phyloP scores from a whole-genome alignment of 140 eudicot genomes.

The Bidens hawaiensis region DNA sequence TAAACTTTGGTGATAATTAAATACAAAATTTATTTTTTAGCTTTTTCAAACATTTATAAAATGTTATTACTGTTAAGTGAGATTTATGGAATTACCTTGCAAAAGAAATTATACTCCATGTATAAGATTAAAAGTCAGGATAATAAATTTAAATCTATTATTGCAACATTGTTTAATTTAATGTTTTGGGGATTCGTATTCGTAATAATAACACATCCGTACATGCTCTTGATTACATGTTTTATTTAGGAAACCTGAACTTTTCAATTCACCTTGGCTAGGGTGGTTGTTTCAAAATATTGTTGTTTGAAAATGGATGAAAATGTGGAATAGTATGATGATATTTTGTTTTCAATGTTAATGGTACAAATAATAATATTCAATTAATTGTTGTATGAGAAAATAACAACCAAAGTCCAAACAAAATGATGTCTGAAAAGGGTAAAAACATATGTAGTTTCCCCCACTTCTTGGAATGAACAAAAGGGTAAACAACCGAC shows the following conservation, averaged over 20 bases:
- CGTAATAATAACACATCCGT: no score
- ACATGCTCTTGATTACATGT: no score
- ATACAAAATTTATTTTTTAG: no score
- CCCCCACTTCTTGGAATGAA: slow-evolving; percentile 26
- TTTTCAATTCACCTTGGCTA: background rate
- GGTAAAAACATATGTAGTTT: slow-evolving; percentile 26
- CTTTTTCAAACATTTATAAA: background rate
- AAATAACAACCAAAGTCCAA: slow-evolving; percentile 13
- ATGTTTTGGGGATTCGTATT: no score
- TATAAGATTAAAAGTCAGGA: no score
- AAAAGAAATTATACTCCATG: no score
- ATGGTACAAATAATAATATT: background rate
- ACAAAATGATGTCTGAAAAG: slow-evolving; percentile 20
- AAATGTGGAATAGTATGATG: background rate
- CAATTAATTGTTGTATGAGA: background rate
- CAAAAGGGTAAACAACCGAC: slow-evolving; percentile 9
- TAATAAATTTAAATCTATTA: no score
- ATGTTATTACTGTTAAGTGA: no score
- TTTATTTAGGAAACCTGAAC: background rate
- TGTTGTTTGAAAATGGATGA: background rate
- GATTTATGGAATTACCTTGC: no score
- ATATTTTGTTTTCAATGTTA: background rate
- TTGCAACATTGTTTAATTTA: no score
- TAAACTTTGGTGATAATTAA: background rate
- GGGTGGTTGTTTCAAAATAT: background rate